Percentiles rank a stretch among this genome's conserved stretches.
Conservation (phyloP, 208 protist genomes). For the Leishmania major region DNA sequence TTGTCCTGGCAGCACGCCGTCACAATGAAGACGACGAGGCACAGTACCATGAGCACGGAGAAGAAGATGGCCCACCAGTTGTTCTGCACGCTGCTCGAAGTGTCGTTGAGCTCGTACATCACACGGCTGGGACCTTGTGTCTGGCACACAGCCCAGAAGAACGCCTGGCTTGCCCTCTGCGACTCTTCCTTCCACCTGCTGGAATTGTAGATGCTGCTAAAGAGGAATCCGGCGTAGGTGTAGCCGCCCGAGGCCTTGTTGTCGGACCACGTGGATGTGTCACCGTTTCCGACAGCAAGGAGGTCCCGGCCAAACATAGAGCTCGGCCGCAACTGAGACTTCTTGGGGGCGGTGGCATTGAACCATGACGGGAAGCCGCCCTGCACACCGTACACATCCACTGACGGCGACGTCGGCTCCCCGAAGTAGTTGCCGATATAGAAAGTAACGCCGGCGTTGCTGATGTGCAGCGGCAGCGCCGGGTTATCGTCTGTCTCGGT, state of each 20-base stretch:
- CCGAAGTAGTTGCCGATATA: conserved; percentile 31
- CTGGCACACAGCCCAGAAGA: conserved; percentile 43
- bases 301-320: conserved; percentile 24
- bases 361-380: conserved; percentile 21
- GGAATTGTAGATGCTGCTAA: conserved; percentile 6
- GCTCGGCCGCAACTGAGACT: conserved; percentile 22
- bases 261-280: conserved; percentile 38
- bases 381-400: not conserved
- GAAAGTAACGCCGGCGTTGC: conserved; percentile 34
- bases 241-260: conserved; percentile 34
- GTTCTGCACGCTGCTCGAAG: conserved; percentile 20
- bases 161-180: not conserved
- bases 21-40: conserved; percentile 33
- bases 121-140: conserved; percentile 24
- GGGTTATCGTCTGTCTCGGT: conserved; percentile 25
- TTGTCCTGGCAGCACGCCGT: conserved; percentile 42
- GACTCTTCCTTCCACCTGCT: conserved; percentile 11
- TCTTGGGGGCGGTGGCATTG: not conserved
- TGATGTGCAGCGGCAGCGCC: conserved; percentile 6
- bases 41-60: conserved; percentile 30
- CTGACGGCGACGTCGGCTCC: not conserved
- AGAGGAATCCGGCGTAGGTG: conserved; percentile 30
- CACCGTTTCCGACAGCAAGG: conserved; percentile 15
- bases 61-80: conserved; percentile 47
- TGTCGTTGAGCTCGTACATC: conserved; percentile 27